These are phyloP conservation scores for Neurospora intermedia DNA, from an alignment of 495 filamentous ascomycete genomes.

Conservation along the genomic window DNA sequence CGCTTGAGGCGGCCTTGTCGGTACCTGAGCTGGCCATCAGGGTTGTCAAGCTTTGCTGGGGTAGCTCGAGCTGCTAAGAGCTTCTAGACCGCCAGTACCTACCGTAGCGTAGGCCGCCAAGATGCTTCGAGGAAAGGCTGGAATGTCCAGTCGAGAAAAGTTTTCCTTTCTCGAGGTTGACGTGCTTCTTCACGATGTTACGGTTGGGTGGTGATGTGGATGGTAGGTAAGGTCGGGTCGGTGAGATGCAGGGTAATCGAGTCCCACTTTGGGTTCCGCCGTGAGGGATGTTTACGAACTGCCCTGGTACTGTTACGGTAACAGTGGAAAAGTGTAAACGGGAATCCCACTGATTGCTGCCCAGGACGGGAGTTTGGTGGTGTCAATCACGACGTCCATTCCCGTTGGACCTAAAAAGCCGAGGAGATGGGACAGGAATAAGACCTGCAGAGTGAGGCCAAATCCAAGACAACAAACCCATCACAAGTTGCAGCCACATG, in stretches of 20 bases:
- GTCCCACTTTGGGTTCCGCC: neutral
- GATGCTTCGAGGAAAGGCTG: neutral
- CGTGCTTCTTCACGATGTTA: neutral
- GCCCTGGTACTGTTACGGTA: neutral
- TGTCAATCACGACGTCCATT: neutral
- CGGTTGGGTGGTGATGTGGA: neutral
- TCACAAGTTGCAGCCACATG: neutral
- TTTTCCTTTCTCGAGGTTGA: neutral
- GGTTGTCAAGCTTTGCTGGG: neutral
- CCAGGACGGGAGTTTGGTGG: neutral
- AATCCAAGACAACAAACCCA: neutral
- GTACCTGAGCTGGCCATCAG: neutral
- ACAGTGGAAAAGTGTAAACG: neutral
- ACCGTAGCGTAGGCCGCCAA: neutral
- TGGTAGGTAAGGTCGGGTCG: neutral
- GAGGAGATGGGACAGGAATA: neutral
- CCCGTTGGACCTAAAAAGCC: neutral
- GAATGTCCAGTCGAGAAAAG: neutral
- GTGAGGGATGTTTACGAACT: neutral
- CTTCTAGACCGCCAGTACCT: neutral
- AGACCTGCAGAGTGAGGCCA: neutral
- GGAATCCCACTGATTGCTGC: neutral
- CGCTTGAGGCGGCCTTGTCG: neutral
- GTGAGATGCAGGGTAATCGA: neutral
- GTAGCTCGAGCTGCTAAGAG: neutral